phyloP scores from a whole-genome alignment of 495 filamentous ascomycete genomes.

The Evernia prunastri region DNA sequence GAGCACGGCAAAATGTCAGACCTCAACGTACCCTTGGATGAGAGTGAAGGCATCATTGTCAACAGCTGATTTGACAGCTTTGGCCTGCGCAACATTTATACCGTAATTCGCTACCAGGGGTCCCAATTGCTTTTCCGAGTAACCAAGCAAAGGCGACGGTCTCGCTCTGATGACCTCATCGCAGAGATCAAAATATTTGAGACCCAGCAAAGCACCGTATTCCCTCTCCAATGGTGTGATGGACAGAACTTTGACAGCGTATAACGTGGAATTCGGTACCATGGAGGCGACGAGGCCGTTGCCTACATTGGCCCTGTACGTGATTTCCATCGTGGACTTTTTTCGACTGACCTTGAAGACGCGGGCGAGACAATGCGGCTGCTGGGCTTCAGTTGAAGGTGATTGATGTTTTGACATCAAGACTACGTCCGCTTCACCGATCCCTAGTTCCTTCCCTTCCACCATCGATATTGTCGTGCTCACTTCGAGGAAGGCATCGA shows the following conservation, averaged over 20 bases:
- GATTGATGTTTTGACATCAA: slow-evolving; percentile 67
- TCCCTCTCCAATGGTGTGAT: slow-evolving; percentile 91
- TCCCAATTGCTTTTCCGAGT: slow-evolving; percentile 62
- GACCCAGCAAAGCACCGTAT: slow-evolving; percentile 79
- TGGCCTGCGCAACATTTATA: slow-evolving; percentile 86
- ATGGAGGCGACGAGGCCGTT: slow-evolving; percentile 48
- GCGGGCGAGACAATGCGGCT: slow-evolving; percentile 77
- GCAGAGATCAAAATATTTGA: slow-evolving; percentile 93
- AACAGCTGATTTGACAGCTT: slow-evolving; percentile 80
- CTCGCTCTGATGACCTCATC: slow-evolving; percentile 82
- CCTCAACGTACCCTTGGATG: slow-evolving; percentile 68
- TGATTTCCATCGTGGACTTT: slow-evolving; percentile 68
- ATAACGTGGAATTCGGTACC: slow-evolving; percentile 55
- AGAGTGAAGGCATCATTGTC: slow-evolving; percentile 95
- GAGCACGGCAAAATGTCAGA: not conserved
- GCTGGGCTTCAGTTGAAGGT: slow-evolving; percentile 53
- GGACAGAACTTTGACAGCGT: slow-evolving; percentile 73
- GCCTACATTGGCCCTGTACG: slow-evolving; percentile 70
- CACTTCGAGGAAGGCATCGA: slow-evolving; percentile 89
- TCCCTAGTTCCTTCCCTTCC: slow-evolving; percentile 60
- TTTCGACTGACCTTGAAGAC: slow-evolving; percentile 74
- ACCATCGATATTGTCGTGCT: slow-evolving; percentile 66
- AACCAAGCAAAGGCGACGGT: slow-evolving; percentile 77
- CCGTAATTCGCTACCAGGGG: slow-evolving; percentile 65
- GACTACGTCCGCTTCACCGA: slow-evolving; percentile 83